Base-by-base conservation (phyloP, 768 basidiomycete genomes). In the Termitomyces sp. region DNA sequence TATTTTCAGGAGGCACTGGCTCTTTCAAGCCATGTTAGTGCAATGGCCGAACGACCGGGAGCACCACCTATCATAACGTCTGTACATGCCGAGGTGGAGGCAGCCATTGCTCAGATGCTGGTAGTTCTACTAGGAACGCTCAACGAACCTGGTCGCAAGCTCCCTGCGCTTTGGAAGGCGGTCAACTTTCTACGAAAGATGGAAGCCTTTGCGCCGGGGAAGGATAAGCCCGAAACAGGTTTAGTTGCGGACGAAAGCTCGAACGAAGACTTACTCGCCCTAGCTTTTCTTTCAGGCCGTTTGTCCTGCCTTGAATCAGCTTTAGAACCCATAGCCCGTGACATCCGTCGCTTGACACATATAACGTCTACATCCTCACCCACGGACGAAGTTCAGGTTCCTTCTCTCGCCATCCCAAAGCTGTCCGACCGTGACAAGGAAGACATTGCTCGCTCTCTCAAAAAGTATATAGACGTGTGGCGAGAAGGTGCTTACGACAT, bases 1-100 rank as follows among this genome's bases (percentile, higher is more conserved):
- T 89, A 91, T 70, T 98, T 94, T 73, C 79, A 85, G 50, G 97
- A 98, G 66, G 95, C 94, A 0, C 80, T 98, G 53, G 88, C 93
- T 25, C 80, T 98, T 36, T 81, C 89, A 5, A 74, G 81, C 23
- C 94, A 96, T 68, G 85, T 88, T 0, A 72, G 75, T 39, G 66
- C 78, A 15, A 71, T 88, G 54, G 76, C 72, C 33, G 64, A 65
- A 51, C 76, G 72, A 41, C 76, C 69, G 56, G 70, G 70, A 52
- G 71, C 71, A 55, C 80, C 80, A 23, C 74, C 73, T 50, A 76
- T 87, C 61, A 68, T 88, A 63, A 72, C 79, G 51, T 83, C 86
- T 45, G 73, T 92, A 52, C 81, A 81, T 18, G 74, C 81, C 23
- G 85, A 91, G 67, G 84, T 87, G 25, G 81, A 85, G 52, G 76